Evolutionary conservation across 108 stramenopile genomes (phyloP).

Genomic region (Skeletonema marinoi): DNA sequence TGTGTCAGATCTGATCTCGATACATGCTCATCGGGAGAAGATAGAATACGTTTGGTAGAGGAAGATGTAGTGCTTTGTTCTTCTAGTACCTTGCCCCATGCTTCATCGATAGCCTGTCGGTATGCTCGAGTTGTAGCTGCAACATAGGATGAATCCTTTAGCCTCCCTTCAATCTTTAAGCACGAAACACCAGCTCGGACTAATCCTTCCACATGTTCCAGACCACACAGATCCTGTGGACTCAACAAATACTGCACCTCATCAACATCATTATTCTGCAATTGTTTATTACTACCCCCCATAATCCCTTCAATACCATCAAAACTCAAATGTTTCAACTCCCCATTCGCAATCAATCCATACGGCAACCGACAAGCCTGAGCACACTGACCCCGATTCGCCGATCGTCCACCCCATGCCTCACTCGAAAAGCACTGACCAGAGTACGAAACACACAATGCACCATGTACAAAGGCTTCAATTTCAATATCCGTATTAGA

Average conservation of each 20-base stretch:
- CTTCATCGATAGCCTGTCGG: constrained; percentile 73
- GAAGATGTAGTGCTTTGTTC: constrained; percentile 22
- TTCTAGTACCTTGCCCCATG: constrained; percentile 58
- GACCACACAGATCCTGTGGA: constrained; percentile 81
- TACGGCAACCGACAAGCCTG: constrained; percentile 84
- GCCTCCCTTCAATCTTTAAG: constrained; percentile 82
- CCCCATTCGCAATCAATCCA: constrained; percentile 69
- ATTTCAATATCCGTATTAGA: constrained; percentile 53
- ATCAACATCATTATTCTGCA: constrained; percentile 11
- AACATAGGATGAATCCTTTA: constrained; percentile 79
- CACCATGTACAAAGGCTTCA: constrained; percentile 83
- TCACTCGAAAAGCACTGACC: constrained; percentile 80
- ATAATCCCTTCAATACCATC: constrained; percentile 49
- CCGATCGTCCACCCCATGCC: constrained; percentile 74
- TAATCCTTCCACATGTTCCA: constrained; percentile 68
- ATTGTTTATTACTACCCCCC: background rate
- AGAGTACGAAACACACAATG: constrained; percentile 71
- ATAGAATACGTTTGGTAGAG: constrained; percentile 9
- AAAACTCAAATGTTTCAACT: constrained; percentile 52
- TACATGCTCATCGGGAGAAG: constrained; percentile 52
- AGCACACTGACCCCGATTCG: constrained; percentile 83
- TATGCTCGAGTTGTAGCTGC: constrained; percentile 81
- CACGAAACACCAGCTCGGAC: constrained; percentile 71
- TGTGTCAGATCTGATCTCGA: constrained; percentile 60
- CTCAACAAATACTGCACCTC: constrained; percentile 64